These are phyloP conservation scores for Fusarium papillatum DNA, from an alignment of 2,329 filamentous ascomycete species.

Conservation along the genomic window DNA sequence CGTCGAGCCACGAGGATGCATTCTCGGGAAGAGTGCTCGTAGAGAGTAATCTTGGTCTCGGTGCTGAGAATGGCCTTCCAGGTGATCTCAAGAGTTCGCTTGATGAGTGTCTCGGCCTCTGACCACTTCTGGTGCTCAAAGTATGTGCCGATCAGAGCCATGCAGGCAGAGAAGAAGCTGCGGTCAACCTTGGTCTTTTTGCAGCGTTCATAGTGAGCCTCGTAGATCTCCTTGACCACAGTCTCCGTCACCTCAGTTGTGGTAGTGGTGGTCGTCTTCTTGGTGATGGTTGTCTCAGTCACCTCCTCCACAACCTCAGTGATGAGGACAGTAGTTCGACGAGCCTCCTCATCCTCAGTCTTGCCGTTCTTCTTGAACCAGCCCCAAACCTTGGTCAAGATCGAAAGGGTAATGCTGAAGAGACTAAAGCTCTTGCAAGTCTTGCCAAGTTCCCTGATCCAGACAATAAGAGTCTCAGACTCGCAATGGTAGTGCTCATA, in stretches of 20 bases:
- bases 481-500: conserved; percentile 53
- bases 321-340: conserved; percentile 51
- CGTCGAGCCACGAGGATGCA: conserved; percentile 49
- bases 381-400: conserved; percentile 54
- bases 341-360: conserved; percentile 49
- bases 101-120: conserved; percentile 52
- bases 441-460: conserved; percentile 51
- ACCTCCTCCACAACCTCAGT: conserved; percentile 56
- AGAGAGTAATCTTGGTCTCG: conserved; percentile 46
- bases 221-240: conserved; percentile 51
- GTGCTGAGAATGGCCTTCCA: conserved; percentile 53
- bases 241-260: conserved; percentile 49
- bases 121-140: conserved; percentile 48
- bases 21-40: conserved; percentile 49
- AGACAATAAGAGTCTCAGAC: conserved; percentile 49
- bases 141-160: conserved; percentile 51
- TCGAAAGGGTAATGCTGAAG: conserved; percentile 48
- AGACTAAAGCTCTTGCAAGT: conserved; percentile 51
- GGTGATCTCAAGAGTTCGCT: conserved; percentile 52
- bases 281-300: conserved; percentile 48
- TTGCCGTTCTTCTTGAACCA: conserved; percentile 54
- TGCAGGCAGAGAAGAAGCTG: conserved; percentile 51
- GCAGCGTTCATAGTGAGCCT: conserved; percentile 51
- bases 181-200: conserved; percentile 49
- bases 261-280: conserved; percentile 49